Evolutionary conservation across 2,329 filamentous ascomycete genomes (phyloP).

Genomic region (Aspergillus intermedius): DNA sequence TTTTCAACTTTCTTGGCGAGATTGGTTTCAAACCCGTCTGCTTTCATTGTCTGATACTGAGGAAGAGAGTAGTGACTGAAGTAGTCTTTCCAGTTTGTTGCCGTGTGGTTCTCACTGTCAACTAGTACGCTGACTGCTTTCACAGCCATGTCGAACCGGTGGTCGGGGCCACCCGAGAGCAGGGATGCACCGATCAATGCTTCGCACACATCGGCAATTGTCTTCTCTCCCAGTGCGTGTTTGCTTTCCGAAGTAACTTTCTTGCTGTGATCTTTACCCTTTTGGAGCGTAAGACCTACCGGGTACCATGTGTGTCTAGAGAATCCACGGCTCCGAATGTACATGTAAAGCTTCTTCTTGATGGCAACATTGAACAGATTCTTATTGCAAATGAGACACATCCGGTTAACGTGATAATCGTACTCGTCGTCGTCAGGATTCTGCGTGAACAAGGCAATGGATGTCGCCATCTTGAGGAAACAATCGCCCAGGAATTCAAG

Average conservation of each 20-base stretch:
- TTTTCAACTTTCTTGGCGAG: constrained; percentile 59
- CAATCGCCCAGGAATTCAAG: constrained; percentile 90
- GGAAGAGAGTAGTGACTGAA: constrained; percentile 62
- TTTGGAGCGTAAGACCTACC: constrained; percentile 63
- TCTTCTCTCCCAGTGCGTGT: constrained; percentile 77
- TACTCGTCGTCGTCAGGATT: constrained; percentile 75
- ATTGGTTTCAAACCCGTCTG: constrained; percentile 62
- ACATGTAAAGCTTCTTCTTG: constrained; percentile 60
- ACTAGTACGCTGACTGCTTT: constrained; percentile 57
- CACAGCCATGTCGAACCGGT: constrained; percentile 55
- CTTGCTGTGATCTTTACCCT: constrained; percentile 60
- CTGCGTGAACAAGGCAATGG: constrained; percentile 73
- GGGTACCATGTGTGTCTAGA: constrained; percentile 84
- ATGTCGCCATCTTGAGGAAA: constrained; percentile 93
- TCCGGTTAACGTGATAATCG: constrained; percentile 81
- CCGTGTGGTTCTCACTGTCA: constrained; percentile 60
- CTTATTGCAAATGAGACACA: constrained; percentile 84
- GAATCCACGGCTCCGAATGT: constrained; percentile 76
- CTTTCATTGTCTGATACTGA: constrained; percentile 57
- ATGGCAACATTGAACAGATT: constrained; percentile 76
- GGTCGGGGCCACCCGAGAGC: constrained; percentile 46
- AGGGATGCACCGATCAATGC: constrained; percentile 83
- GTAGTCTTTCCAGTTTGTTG: constrained; percentile 68
- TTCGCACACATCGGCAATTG: constrained; percentile 89
- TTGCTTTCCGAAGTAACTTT: constrained; percentile 36